Percentiles rank a stretch among this genome's conserved stretches.
Conservation (phyloP, 768 basidiomycete genomes). For the Amanita inopinata region DNA sequence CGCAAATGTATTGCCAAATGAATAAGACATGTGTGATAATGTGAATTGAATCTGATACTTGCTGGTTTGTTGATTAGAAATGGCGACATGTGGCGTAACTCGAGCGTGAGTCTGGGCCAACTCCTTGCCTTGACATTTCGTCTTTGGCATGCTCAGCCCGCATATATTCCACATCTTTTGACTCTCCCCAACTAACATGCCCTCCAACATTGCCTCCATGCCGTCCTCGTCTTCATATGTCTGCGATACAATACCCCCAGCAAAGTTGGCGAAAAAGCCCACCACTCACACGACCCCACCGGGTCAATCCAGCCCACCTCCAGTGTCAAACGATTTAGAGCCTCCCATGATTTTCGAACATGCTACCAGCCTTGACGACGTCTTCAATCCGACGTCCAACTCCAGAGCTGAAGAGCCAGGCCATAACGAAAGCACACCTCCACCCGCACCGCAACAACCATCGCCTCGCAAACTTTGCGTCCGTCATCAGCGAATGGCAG, state of each 20-base stretch:
- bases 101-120: slow-evolving; percentile 16
- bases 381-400: slow-evolving; percentile 30
- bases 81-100: slow-evolving; percentile 38
- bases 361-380: slow-evolving; percentile 20
- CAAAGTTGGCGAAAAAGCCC: slow-evolving; percentile 35
- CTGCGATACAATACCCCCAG: slow-evolving; percentile 66
- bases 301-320: slow-evolving; percentile 9
- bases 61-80: too few species aligned
- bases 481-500: slow-evolving; percentile 92
- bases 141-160: too few species aligned
- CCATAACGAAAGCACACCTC: slow-evolving; percentile 10
- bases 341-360: slow-evolving; percentile 11
- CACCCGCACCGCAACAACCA: slow-evolving; percentile 19
- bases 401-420: slow-evolving; percentile 15
- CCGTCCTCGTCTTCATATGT: slow-evolving; percentile 32
- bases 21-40: too few species aligned
- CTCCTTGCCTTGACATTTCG: slow-evolving; percentile 5
- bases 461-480: slow-evolving; percentile 76
- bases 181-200: too few species aligned
- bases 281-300: slow-evolving; percentile 9
- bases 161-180: too few species aligned
- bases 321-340: slow-evolving; percentile 2
- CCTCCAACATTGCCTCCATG: slow-evolving; percentile 14
- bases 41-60: slow-evolving; percentile 4
- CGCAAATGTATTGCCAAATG: too few species aligned